phyloP scores from a whole-genome alignment of 2,329 filamentous ascomycete genomes.

The Nemania sp. region DNA sequence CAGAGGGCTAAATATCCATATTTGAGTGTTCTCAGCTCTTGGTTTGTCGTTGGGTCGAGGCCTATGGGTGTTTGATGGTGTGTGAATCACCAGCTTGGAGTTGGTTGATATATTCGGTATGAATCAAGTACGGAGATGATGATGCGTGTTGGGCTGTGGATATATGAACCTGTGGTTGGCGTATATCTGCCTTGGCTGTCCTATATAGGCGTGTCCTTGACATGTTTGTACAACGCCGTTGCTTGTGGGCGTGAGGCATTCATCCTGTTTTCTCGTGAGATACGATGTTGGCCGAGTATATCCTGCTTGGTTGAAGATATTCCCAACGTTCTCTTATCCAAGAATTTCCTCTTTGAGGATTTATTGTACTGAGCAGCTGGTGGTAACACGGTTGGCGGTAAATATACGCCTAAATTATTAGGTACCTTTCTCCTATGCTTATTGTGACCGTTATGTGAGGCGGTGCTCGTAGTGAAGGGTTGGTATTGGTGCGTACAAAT shows the following conservation, averaged over 20 bases:
- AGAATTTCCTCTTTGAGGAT: not conserved
- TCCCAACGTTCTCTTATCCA: not conserved
- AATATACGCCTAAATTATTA: not conserved
- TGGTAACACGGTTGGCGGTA: not conserved
- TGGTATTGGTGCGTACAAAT: not conserved
- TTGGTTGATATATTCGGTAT: not conserved
- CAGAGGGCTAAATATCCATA: conserved; percentile 14
- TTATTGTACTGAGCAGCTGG: not conserved
- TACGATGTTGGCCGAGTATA: not conserved
- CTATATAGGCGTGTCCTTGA: not conserved
- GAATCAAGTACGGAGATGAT: not conserved
- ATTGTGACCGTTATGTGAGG: not conserved
- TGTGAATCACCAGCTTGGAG: not conserved
- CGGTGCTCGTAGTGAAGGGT: not conserved
- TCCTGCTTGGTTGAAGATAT: not conserved
- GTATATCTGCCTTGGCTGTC: not conserved
- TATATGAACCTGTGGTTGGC: conserved; percentile 14
- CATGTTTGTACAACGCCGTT: not conserved
- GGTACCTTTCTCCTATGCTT: not conserved
- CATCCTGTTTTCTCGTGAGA: not conserved
- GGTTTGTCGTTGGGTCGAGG: not conserved
- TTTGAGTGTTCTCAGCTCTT: conserved; percentile 12
- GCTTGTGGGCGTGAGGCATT: not conserved
- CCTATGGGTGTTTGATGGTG: not conserved
- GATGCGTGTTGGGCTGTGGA: conserved; percentile 5